Conservation (phyloP, 805 yeast species). For the Kluyveromyces starmeri region DNA sequence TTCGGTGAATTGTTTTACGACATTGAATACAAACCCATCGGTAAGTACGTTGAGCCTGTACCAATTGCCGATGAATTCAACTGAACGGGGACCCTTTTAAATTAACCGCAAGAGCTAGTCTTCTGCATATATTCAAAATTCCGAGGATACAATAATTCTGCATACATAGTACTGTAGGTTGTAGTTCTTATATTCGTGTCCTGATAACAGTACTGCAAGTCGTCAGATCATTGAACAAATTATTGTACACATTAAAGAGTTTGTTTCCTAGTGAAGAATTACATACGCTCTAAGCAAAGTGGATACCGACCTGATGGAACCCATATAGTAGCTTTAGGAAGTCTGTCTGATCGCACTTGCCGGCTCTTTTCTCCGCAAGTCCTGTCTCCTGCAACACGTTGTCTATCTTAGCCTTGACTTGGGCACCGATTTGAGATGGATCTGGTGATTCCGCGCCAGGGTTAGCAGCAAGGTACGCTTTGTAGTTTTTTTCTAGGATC, state of each 20-base stretch:
- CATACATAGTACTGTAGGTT: too few species aligned
- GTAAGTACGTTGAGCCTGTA: conserved; percentile 29
- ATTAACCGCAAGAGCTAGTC: too few species aligned
- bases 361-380: conserved; percentile 76
- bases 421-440: conserved; percentile 31
- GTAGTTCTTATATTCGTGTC: too few species aligned
- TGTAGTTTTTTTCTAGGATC: conserved; percentile 81
- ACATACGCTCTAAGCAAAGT: conserved; percentile 61
- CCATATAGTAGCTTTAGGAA: conserved; percentile 80
- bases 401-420: conserved; percentile 61
- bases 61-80: conserved; percentile 34
- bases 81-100: too few species aligned
- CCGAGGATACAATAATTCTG: too few species aligned
- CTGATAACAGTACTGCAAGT: too few species aligned
- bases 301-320: conserved; percentile 94
- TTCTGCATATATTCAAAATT: too few species aligned
- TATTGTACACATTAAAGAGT: too few species aligned
- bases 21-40: conserved; percentile 32
- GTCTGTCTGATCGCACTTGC: conserved; percentile 92
- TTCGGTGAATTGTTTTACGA: conserved; percentile 32
- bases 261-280: too few species aligned
- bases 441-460: conserved; percentile 34
- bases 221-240: too few species aligned
- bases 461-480: conserved; percentile 46
- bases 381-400: conserved; percentile 73